These are phyloP conservation scores for Leccinum proliferum DNA, from an alignment of 1,284 basidiomycete genomes.

Conservation along the genomic window DNA sequence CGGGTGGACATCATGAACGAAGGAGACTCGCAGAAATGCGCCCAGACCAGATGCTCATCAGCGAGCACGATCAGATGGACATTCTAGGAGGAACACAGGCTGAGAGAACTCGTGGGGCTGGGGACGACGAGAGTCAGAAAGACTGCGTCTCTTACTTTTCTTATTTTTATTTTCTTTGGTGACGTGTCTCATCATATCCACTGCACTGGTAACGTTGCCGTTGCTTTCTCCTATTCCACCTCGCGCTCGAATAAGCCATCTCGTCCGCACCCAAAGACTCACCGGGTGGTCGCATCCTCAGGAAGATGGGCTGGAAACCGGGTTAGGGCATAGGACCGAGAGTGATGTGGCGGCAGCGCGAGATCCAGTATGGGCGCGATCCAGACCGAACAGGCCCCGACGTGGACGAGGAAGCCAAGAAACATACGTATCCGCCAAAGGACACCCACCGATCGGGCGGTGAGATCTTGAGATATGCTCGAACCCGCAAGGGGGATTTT, in stretches of 20 bases:
- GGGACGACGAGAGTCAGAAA: slow-evolving; percentile 40
- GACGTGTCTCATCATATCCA: neutral
- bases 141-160: slow-evolving; percentile 43
- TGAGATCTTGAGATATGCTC: no score
- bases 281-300: slow-evolving; percentile 53
- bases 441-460: slow-evolving; percentile 43
- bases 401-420: slow-evolving; percentile 73
- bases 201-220: neutral
- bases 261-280: slow-evolving; percentile 64
- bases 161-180: neutral
- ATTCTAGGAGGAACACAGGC: slow-evolving; percentile 53
- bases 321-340: slow-evolving; percentile 89
- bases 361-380: slow-evolving; percentile 60
- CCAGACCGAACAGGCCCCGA: slow-evolving; percentile 40
- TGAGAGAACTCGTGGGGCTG: slow-evolving; percentile 33
- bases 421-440: slow-evolving; percentile 39
- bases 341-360: slow-evolving; percentile 72
- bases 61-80: slow-evolving; percentile 72
- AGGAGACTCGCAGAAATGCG: slow-evolving; percentile 85
- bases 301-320: slow-evolving; percentile 92
- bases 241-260: slow-evolving; percentile 55
- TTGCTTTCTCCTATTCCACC: slow-evolving; percentile 23
- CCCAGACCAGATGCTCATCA: slow-evolving; percentile 68
- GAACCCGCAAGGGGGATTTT: slow-evolving; percentile 33
- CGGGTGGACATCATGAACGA: slow-evolving; percentile 99